Conservation (phyloP, 2,329 filamentous ascomycete species). For the Coniochaeta pulveracea region DNA sequence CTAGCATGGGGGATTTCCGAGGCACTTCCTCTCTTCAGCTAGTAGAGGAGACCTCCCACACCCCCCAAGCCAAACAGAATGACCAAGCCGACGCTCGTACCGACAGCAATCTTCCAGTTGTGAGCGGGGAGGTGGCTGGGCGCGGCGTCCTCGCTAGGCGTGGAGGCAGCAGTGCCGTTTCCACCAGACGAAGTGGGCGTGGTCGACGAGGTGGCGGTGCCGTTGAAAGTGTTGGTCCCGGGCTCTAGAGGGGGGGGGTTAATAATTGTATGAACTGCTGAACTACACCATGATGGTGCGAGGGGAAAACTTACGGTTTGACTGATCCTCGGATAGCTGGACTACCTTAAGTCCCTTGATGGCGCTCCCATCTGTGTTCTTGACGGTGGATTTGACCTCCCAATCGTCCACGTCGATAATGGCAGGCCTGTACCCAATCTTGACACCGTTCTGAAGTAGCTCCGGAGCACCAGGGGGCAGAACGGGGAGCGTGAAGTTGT, state of each 20-base stretch:
- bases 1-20: no score
- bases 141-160: slow-evolving; percentile 10
- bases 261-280: background rate
- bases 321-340: slow-evolving; percentile 28
- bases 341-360: slow-evolving; percentile 36
- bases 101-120: no score
- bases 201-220: slow-evolving; percentile 4
- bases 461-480: slow-evolving; percentile 56
- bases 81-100: no score
- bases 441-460: slow-evolving; percentile 68
- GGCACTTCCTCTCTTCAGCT: no score
- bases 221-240: slow-evolving; percentile 10
- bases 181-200: slow-evolving; percentile 4
- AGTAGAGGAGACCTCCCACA: no score
- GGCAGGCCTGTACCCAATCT: slow-evolving; percentile 50
- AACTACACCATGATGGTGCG: background rate
- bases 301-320: slow-evolving; percentile 23
- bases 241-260: slow-evolving; percentile 8
- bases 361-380: slow-evolving; percentile 54
- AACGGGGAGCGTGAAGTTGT: slow-evolving; percentile 66
- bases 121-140: no score
- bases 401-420: slow-evolving; percentile 49
- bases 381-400: slow-evolving; percentile 43
- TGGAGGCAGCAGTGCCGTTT: slow-evolving; percentile 3
- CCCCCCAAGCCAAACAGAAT: no score